Evolutionary conservation across 495 filamentous ascomycete genomes (phyloP).

Genomic region (Cercophora scortea): DNA sequence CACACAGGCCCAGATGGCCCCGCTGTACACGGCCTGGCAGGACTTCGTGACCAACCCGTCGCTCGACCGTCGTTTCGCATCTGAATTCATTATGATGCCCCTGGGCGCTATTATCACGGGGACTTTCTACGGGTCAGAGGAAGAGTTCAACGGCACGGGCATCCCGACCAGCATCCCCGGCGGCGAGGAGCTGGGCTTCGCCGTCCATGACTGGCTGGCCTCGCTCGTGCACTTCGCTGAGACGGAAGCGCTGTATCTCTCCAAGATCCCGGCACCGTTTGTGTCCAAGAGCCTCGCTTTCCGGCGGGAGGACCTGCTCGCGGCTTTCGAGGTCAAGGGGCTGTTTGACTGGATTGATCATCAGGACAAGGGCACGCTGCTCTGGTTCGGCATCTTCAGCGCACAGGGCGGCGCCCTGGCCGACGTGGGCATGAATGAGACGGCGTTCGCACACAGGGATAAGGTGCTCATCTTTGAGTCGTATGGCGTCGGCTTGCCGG

Average conservation of each 20-base stretch:
- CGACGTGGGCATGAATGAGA: constrained; percentile 33
- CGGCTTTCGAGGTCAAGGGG: constrained; percentile 26
- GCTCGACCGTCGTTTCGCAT: constrained; percentile 46
- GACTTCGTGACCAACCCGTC: constrained; percentile 40
- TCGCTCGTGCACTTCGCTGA: constrained; percentile 43
- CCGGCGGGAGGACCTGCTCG: constrained; percentile 34
- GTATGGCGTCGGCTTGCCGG: constrained; percentile 45
- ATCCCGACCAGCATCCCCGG: constrained; percentile 37
- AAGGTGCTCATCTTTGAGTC: constrained; percentile 52
- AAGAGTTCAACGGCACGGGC: constrained; percentile 39
- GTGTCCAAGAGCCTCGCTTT: constrained; percentile 49
- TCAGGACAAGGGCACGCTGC: constrained; percentile 34
- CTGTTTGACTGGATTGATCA: constrained; percentile 46
- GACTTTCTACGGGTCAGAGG: constrained; percentile 45
- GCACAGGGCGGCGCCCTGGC: constrained; percentile 48
- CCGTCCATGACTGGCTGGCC: constrained; percentile 51
- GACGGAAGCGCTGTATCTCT: constrained; percentile 34
- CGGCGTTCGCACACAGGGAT: constrained; percentile 52
- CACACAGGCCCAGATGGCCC: constrained; percentile 31
- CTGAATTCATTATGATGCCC: constrained; percentile 42
- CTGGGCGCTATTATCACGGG: constrained; percentile 43
- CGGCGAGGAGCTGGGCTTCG: constrained; percentile 20
- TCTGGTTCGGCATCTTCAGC: constrained; percentile 53
- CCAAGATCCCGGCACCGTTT: constrained; percentile 41
- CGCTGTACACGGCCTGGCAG: constrained; percentile 33